These are phyloP conservation scores for Agarophyton chilense DNA, from an alignment of 23 red algal species.

Conservation along the genomic window DNA sequence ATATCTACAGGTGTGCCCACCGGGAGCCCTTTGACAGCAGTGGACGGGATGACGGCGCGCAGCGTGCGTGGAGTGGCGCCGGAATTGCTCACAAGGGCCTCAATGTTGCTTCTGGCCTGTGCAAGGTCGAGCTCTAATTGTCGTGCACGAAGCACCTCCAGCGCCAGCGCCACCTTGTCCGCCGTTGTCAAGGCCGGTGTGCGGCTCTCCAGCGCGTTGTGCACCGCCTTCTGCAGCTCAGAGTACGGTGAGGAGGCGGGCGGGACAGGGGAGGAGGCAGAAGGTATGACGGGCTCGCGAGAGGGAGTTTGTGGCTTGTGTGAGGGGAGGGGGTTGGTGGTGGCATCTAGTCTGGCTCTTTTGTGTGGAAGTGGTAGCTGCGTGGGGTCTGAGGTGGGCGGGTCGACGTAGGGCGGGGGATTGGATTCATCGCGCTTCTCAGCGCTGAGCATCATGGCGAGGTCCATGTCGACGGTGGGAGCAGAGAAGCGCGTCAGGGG, in stretches of 20 bases:
- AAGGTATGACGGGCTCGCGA: background rate
- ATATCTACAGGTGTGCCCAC: conserved; percentile 52
- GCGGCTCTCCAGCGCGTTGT: conserved; percentile 29
- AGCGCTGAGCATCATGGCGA: conserved; percentile 51
- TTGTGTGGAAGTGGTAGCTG: conserved; percentile 5
- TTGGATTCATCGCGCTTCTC: conserved; percentile 33
- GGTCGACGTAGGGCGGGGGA: conserved; percentile 10
- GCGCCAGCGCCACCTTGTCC: conserved; percentile 58
- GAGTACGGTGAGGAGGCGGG: conserved; percentile 39
- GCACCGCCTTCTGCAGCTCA: conserved; percentile 40
- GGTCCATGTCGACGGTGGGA: conserved; percentile 19
- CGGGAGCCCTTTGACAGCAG: conserved; percentile 28
- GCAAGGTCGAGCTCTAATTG: conserved; percentile 65
- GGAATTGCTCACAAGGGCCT: conserved; percentile 27
- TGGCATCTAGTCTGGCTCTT: background rate
- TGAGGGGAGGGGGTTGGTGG: background rate
- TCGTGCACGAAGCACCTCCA: conserved; percentile 54
- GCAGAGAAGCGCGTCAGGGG: background rate
- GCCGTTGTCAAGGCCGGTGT: conserved; percentile 32
- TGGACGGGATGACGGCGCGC: conserved; percentile 54
- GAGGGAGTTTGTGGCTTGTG: background rate
- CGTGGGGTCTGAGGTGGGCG: background rate
- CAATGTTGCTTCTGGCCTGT: conserved; percentile 54
- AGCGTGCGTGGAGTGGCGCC: conserved; percentile 38
- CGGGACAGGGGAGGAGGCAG: conserved; percentile 24